These are phyloP conservation scores for Dysphania ambrosioides DNA, from an alignment of 148 eudicot species.

Conservation along the genomic window DNA sequence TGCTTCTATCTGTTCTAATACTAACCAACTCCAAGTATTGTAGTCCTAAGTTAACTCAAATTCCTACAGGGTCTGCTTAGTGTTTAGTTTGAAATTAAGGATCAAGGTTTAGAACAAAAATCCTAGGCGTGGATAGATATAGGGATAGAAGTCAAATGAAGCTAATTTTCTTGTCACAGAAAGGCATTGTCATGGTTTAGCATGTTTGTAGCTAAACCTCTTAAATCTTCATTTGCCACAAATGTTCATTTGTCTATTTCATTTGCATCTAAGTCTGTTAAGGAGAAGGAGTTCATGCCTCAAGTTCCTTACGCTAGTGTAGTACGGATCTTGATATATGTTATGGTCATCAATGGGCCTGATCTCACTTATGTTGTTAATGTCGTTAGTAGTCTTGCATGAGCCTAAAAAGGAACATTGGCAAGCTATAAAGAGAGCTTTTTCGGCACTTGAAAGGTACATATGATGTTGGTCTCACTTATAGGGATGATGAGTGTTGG, in stretches of 20 bases:
- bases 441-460: slow-evolving; percentile 5
- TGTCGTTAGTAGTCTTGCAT: background rate
- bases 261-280: slow-evolving; percentile 6
- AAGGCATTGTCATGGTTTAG: slow-evolving; percentile 15
- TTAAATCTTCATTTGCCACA: background rate
- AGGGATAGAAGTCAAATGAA: background rate
- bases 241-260: background rate
- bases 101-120: slow-evolving; percentile 4
- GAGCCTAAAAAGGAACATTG: background rate
- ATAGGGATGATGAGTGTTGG: background rate
- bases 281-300: slow-evolving; percentile 21
- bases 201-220: slow-evolving; percentile 8
- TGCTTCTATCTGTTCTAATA: no score
- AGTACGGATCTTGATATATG: slow-evolving; percentile 3
- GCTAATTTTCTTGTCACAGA: slow-evolving; percentile 15
- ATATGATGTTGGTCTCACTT: slow-evolving; percentile 13
- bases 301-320: slow-evolving; percentile 11
- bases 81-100: slow-evolving; percentile 15
- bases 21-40: no score
- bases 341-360: background rate
- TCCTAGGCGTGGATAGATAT: slow-evolving; percentile 13
- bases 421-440: slow-evolving; percentile 10
- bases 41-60: no score
- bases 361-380: background rate
- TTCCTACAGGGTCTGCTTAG: no score